Percentiles rank a stretch among this genome's conserved stretches.
These are phyloP conservation scores for Stagonosporopsis rhizophila DNA, from an alignment of 2,329 filamentous ascomycete species.

Conservation along the genomic window DNA sequence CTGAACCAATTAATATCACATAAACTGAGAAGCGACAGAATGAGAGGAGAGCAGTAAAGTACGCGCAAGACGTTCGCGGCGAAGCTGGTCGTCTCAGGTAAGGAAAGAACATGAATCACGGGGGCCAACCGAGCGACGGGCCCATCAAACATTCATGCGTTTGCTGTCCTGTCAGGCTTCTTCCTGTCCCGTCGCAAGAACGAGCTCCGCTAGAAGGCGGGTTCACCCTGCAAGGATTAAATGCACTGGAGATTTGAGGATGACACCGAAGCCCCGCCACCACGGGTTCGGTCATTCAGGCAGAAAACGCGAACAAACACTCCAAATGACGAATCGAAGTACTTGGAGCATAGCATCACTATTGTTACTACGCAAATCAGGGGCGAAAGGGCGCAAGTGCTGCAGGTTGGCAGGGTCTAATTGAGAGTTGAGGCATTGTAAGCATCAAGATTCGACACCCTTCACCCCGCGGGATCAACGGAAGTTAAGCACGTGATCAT, in stretches of 20 bases:
- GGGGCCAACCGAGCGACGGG: constrained; percentile 34
- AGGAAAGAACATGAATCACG: constrained; percentile 38
- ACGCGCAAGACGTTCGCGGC: constrained; percentile 30
- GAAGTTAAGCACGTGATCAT: constrained; percentile 11
- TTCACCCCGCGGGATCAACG: not conserved
- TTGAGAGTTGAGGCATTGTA: constrained; percentile 12
- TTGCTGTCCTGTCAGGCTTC: constrained; percentile 40
- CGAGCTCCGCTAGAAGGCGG: constrained; percentile 20
- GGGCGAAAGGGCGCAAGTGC: not conserved
- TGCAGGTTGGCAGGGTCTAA: not conserved
- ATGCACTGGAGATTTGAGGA: constrained; percentile 37
- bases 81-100: constrained; percentile 44
- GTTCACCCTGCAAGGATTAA: constrained; percentile 31
- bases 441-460: constrained; percentile 10
- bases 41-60: constrained; percentile 29
- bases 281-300: constrained; percentile 2
- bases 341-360: too few relatives aligned
- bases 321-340: not conserved
- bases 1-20: constrained; percentile 34
- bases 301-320: not conserved
- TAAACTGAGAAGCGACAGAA: constrained; percentile 23
- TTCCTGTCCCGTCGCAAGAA: constrained; percentile 38
- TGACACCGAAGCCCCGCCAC: constrained; percentile 11
- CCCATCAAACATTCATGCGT: constrained; percentile 48
- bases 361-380: not conserved